Percentiles rank a stretch among this genome's conserved stretches.
Evolutionary conservation across 1,284 basidiomycete species (phyloP).

Genomic region (Ganoderma lingzhi): DNA sequence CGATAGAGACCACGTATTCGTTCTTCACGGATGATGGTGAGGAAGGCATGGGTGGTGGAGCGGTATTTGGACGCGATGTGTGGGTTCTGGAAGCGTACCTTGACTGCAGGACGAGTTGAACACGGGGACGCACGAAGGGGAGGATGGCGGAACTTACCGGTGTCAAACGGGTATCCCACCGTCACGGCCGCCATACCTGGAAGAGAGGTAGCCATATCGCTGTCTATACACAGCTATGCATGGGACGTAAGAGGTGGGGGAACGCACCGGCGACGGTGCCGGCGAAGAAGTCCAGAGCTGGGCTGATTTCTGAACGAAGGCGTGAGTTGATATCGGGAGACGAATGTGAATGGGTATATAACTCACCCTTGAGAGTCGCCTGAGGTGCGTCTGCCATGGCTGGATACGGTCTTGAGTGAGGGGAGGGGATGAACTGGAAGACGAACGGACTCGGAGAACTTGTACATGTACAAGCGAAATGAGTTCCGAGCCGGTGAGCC

Average conservation of each 20-base stretch:
- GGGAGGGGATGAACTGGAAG: not conserved
- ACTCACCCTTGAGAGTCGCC: conserved; percentile 16
- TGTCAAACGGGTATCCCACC: conserved; percentile 80
- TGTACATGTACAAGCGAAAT: not conserved
- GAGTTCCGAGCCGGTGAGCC: conserved; percentile 11
- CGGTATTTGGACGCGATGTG: conserved; percentile 60
- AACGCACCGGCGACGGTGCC: conserved; percentile 71
- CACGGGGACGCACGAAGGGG: not conserved
- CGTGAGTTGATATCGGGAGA: not conserved
- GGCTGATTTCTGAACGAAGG: conserved; percentile 44
- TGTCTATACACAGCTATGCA: not conserved
- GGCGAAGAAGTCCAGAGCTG: conserved; percentile 73
- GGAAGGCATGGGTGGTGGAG: conserved; percentile 67
- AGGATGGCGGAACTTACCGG: conserved; percentile 52
- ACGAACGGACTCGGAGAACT: too few species aligned
- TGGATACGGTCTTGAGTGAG: not conserved
- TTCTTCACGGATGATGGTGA: conserved; percentile 74
- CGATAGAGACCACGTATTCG: conserved; percentile 72
- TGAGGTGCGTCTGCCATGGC: conserved; percentile 16
- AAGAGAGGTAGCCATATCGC: not conserved
- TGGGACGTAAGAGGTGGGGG: not conserved
- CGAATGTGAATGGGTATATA: not conserved
- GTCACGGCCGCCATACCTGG: conserved; percentile 69
- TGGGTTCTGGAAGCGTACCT: conserved; percentile 79
- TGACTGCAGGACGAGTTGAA: conserved; percentile 53